These are phyloP conservation scores for Penicillium simplicissimum DNA, from an alignment of 495 filamentous ascomycete species.

Conservation along the genomic window DNA sequence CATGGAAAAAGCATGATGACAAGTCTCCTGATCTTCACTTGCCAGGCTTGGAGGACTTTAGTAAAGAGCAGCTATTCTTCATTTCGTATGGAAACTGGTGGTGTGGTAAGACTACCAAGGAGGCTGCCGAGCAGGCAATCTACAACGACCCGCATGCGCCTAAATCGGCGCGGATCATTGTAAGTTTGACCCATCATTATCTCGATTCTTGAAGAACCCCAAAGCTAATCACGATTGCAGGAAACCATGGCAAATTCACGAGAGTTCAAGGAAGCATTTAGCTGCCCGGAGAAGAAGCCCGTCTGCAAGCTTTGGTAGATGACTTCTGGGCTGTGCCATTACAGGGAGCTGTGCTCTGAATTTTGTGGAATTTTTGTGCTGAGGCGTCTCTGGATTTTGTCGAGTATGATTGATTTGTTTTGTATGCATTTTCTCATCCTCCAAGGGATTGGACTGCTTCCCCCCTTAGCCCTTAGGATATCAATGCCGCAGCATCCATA, in stretches of 20 bases:
- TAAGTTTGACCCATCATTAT: constrained; percentile 30
- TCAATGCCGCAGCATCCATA: background rate
- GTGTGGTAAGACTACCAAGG: constrained; percentile 64
- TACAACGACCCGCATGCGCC: constrained; percentile 68
- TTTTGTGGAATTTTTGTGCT: background rate
- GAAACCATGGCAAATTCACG: constrained; percentile 67
- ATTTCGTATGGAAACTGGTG: constrained; percentile 66
- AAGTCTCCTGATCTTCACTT: constrained; percentile 56
- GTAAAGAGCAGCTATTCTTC: constrained; percentile 74
- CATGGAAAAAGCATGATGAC: constrained; percentile 62
- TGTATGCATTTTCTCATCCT: constrained; percentile 4
- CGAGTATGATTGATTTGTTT: background rate
- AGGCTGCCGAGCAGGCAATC: constrained; percentile 54
- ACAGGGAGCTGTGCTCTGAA: background rate
- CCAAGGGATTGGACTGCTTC: background rate
- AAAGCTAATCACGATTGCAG: constrained; percentile 19
- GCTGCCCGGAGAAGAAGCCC: constrained; percentile 63
- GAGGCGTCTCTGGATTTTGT: background rate
- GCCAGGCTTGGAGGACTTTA: constrained; percentile 65
- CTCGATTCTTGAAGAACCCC: background rate
- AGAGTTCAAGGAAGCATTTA: constrained; percentile 67
- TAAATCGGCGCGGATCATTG: constrained; percentile 57
- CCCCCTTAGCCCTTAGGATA: background rate
- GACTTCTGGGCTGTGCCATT: background rate
- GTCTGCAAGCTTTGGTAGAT: constrained; percentile 68